phyloP scores from a whole-genome alignment of 1,139 yeast species.

The Saccharomyces pastorianus region DNA sequence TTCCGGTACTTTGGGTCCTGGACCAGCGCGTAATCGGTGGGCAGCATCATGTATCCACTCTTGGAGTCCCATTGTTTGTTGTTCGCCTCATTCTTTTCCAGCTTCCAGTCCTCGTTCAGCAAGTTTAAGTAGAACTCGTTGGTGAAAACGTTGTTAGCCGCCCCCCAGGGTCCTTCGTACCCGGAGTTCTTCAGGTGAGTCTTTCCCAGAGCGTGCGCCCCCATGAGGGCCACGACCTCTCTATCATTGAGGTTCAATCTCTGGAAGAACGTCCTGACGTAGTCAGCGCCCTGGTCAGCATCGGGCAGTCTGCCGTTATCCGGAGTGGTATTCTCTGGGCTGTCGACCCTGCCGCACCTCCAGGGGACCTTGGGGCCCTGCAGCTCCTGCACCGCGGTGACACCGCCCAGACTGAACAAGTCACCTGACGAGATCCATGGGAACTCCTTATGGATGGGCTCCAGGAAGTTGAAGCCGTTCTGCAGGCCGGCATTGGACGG shows the following conservation, averaged over 20 bases:
- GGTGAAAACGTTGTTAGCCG: conserved; percentile 74
- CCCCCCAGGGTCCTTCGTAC: conserved; percentile 93
- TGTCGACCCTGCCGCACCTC: conserved; percentile 75
- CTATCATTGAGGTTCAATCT: conserved; percentile 75
- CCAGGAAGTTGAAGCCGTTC: conserved; percentile 57
- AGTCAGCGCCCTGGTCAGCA: conserved; percentile 60
- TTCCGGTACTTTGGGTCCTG: conserved; percentile 57
- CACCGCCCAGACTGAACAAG: conserved; percentile 82
- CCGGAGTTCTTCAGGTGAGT: conserved; percentile 67
- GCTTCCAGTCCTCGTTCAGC: conserved; percentile 67
- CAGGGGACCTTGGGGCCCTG: conserved; percentile 81
- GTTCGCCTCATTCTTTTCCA: conserved; percentile 61
- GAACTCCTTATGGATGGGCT: conserved; percentile 46
- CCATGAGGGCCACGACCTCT: conserved; percentile 79
- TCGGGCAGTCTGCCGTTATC: conserved; percentile 77
- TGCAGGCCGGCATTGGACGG: conserved; percentile 71
- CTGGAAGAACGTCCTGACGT: conserved; percentile 57
- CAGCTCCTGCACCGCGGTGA: conserved; percentile 74
- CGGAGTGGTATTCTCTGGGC: conserved; percentile 42
- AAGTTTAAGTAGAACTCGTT: conserved; percentile 68
- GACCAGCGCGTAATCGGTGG: conserved; percentile 69
- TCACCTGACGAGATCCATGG: conserved; percentile 86
- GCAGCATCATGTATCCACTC: conserved; percentile 81
- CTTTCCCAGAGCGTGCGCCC: conserved; percentile 80
- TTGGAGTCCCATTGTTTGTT: conserved; percentile 70